Evolutionary conservation across 2,329 filamentous ascomycete species (phyloP).

Genomic region (Sodiomyces alkalinus): DNA sequence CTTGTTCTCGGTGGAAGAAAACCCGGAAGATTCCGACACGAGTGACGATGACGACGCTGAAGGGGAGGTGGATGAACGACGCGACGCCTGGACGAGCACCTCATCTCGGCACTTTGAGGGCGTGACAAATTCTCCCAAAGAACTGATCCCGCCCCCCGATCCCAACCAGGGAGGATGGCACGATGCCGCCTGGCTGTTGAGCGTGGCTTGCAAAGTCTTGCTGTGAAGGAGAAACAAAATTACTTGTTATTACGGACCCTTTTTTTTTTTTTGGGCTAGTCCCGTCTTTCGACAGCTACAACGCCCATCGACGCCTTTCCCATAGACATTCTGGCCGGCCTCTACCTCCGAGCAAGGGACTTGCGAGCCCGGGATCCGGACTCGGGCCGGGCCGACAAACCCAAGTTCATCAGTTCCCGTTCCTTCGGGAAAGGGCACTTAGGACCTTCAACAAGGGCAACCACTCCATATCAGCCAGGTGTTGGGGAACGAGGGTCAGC

Average conservation of each 20-base stretch:
- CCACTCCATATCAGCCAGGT: too few species aligned
- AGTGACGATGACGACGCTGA: slow-evolving; percentile 20
- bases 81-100: slow-evolving; percentile 14
- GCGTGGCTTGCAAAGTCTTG: slow-evolving; percentile 46
- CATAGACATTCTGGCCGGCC: too few species aligned
- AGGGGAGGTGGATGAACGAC: slow-evolving; percentile 13
- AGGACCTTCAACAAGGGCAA: too few species aligned
- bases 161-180: slow-evolving; percentile 46
- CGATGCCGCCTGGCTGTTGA: slow-evolving; percentile 53
- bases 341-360: too few species aligned
- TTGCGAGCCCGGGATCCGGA: too few species aligned
- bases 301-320: too few species aligned
- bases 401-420: too few species aligned
- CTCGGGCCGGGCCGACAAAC: too few species aligned
- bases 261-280: not conserved
- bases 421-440: too few species aligned
- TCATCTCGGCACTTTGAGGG: slow-evolving; percentile 24
- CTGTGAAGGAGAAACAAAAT: slow-evolving; percentile 30
- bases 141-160: slow-evolving; percentile 30
- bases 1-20: slow-evolving; percentile 46
- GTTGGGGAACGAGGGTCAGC: too few species aligned
- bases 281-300: too few species aligned
- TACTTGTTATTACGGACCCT: too few species aligned
- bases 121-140: slow-evolving; percentile 23
- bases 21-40: slow-evolving; percentile 33